Evolutionary conservation across 2,329 filamentous ascomycete genomes (phyloP), one percentile per base, ranked within the genome.

Genomic region (Monilinia laxa): DNA sequence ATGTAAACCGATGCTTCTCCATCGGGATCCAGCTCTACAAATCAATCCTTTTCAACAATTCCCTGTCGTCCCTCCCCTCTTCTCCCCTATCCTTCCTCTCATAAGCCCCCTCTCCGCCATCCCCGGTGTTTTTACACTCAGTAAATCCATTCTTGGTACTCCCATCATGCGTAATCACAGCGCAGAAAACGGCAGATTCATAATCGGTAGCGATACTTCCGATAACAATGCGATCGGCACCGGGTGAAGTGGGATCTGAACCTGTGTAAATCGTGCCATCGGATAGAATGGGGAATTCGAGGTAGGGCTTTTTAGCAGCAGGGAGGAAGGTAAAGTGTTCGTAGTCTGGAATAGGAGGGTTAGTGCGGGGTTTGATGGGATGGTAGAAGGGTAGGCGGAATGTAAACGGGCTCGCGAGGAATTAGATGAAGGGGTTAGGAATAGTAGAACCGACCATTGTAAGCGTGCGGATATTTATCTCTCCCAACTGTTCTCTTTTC

Each of bases 391-490:
- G 16, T 23, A 20, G 4, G 45, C 20, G n/a, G 20, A 51, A 51
- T 20, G 12, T 4, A 23, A 23, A 51, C 47, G 28, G 14, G 35
- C 14, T 9, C 4, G 35, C 11, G 10, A 28, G 42, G n/a, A 23
- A 40, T 16, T 53, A 54, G 10, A 40, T 40, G 38, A 38, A 35
- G 23, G 14, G 38, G 42, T 20, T 6, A 23, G 12, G 20, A 28
- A 7, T 35, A 20, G n/a, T 11, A 12, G 7, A 40, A n/a, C 45
- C 20, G 11, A 71, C 68, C 75, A 59, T 77, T 75, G 66, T 77
- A 77, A 16, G 67, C 71, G 66, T 77, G 75, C 3, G 76, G 76
- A 58, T 76, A 77, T 55, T 71, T 73, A 68, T 75, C 74, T 35
- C 64, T 58, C 20, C 75, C 74, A 49, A 72, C 45, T 4, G 69